Evolutionary conservation across 768 basidiomycete genomes (phyloP), one percentile per base, ranked within the genome.

Genomic region (Suillus variegatus): DNA sequence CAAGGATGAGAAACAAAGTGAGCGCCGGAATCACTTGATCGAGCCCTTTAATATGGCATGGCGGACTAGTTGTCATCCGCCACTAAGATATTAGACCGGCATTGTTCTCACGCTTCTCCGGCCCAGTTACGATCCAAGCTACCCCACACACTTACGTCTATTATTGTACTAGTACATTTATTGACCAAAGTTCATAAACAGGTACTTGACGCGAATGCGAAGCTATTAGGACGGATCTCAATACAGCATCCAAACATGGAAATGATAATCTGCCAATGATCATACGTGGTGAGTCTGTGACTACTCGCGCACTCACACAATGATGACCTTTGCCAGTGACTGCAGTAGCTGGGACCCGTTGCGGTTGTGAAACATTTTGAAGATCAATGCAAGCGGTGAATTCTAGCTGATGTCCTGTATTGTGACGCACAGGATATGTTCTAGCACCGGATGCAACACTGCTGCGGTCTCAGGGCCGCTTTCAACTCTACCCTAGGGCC

Each of bases 31-130:
- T 43, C 58, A 60, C 58, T 60, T 60, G 57, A 60, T 43, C 57
- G 20, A 60, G 40, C 5, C 43, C 35, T 9, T 55, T 36, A 60
- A 32, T 43, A 43, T 43, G 16, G 58, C 58, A 18, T 25, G 41
- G 40, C 41, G 25, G 58, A 32, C 22, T 41, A 32, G 22, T 22
- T 43, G 58, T 60, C 58, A 60, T 40, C 22, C 38, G 36, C 56
- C 36, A 58, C 38, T 41, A 58, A 58, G 13, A 40, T 8, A 40
- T 18, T 43, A 51, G 25, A 41, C 40, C 41, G 41, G 41, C 41
- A 60, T 43, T 61, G 22, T 64, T 64, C 63, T 64, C 58, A 64
- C 63, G 58, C 51, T 63, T 60, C 40, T 43, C n/a, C 32, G 32
- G 12, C 13, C 18, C 36, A 49, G 22, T 32, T 32, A 32, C 13